A percentile compares a stretch with the other conserved stretches of the same genome.
Evolutionary conservation across 2,329 filamentous ascomycete genomes (phyloP).

Genomic region (Sporothrix dimorphospora): DNA sequence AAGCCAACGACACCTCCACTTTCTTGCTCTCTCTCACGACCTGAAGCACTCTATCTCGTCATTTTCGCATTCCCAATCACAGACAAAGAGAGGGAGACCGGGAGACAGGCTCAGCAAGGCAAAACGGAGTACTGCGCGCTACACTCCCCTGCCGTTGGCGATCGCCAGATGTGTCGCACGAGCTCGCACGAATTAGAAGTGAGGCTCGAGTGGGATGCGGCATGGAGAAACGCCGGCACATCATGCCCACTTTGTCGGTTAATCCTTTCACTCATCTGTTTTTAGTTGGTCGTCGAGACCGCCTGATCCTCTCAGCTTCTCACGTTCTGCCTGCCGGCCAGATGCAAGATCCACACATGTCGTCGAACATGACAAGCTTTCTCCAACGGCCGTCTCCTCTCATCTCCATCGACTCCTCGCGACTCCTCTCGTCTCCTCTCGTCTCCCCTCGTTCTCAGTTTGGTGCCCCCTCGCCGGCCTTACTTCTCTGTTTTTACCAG

Average conservation of each 20-base stretch:
- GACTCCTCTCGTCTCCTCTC: background rate
- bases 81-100: background rate
- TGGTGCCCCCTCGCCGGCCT: background rate
- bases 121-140: background rate
- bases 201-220: background rate
- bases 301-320: background rate
- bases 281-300: background rate
- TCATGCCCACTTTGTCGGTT: background rate
- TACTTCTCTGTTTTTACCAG: background rate
- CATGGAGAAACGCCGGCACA: background rate
- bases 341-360: background rate
- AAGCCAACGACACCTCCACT: background rate
- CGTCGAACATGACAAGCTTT: background rate
- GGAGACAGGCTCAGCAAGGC: too few species aligned
- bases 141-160: background rate
- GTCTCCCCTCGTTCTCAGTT: background rate
- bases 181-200: background rate
- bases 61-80: background rate
- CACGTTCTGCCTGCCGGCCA: background rate
- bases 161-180: background rate
- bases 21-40: background rate
- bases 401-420: background rate
- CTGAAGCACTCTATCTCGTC: background rate
- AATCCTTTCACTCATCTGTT: background rate
- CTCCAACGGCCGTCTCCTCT: background rate